These are phyloP conservation scores for Zanthoxylum bungeanum DNA, from an alignment of 345 rosid genomes.

Conservation along the genomic window DNA sequence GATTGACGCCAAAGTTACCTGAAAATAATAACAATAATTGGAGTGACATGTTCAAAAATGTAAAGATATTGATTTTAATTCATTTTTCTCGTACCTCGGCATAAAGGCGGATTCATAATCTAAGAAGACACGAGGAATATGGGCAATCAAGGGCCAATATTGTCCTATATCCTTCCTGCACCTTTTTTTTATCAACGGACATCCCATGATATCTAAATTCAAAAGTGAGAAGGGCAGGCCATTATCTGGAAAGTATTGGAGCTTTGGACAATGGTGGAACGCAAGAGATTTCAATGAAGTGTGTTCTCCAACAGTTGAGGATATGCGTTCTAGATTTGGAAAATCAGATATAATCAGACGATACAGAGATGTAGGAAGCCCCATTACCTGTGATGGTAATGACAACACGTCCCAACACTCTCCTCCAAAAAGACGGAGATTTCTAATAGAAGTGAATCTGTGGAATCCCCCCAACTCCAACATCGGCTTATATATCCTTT, in stretches of 20 bases:
- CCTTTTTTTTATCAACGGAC: not conserved
- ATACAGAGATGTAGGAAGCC: conserved; percentile 12
- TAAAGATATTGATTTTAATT: too few relatives aligned
- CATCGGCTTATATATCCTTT: too few relatives aligned
- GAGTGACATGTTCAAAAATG: too few relatives aligned
- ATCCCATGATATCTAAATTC: not conserved
- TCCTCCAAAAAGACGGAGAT: too few relatives aligned
- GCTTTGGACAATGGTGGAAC: conserved; percentile 14
- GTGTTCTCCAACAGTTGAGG: conserved; percentile 3
- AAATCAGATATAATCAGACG: not conserved
- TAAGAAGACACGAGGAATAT: conserved; percentile 4
- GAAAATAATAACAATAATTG: too few relatives aligned
- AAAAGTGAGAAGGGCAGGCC: not conserved
- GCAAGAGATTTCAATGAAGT: conserved; percentile 2
- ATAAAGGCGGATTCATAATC: not conserved
- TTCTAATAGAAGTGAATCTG: too few relatives aligned
- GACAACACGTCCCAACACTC: too few relatives aligned
- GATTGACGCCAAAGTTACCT: too few relatives aligned
- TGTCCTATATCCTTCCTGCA: not conserved
- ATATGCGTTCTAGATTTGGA: conserved; percentile 9
- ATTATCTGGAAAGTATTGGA: not conserved
- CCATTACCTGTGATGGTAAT: too few relatives aligned
- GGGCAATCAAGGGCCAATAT: conserved; percentile 17
- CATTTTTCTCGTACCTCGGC: too few relatives aligned
- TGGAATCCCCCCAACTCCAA: too few relatives aligned